Conservation (phyloP, 2,329 filamentous ascomycete species). For the Sclerotinia trifoliorum region DNA sequence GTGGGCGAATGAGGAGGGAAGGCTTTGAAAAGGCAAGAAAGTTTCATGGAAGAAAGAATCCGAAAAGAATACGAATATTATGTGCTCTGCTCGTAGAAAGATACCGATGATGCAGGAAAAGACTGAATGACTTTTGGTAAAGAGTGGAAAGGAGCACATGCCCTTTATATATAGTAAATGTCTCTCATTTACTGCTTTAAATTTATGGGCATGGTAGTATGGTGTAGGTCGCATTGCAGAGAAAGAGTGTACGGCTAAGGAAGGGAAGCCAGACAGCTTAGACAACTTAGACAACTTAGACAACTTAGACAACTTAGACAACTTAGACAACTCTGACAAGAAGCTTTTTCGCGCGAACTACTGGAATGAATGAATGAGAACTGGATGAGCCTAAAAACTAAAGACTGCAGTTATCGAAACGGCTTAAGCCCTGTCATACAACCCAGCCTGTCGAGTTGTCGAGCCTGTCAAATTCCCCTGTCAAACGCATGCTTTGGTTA, state of each 20-base stretch:
- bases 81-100: not conserved
- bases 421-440: conserved; percentile 4
- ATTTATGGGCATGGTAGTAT: not conserved
- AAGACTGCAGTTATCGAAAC: not conserved
- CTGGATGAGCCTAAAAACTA: not conserved
- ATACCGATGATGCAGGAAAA: not conserved
- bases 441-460: not conserved
- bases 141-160: conserved; percentile 9
- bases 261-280: not conserved
- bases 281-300: no score
- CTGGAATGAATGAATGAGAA: not conserved
- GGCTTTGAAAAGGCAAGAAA: conserved; percentile 2
- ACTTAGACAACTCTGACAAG: not conserved
- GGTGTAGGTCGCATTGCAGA: conserved; percentile 12
- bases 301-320: no score
- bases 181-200: not conserved
- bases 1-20: not conserved
- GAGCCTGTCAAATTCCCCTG: conserved; percentile 6
- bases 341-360: not conserved
- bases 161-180: conserved; percentile 8
- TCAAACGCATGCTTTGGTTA: not conserved
- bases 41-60: not conserved
- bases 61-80: not conserved
- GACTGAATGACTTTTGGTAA: not conserved
- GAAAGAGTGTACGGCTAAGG: not conserved